A percentile compares a stretch with the other conserved stretches of the same genome.
Evolutionary conservation across 2,329 filamentous ascomycete genomes (phyloP).

Genomic region (Cercospora sp.): DNA sequence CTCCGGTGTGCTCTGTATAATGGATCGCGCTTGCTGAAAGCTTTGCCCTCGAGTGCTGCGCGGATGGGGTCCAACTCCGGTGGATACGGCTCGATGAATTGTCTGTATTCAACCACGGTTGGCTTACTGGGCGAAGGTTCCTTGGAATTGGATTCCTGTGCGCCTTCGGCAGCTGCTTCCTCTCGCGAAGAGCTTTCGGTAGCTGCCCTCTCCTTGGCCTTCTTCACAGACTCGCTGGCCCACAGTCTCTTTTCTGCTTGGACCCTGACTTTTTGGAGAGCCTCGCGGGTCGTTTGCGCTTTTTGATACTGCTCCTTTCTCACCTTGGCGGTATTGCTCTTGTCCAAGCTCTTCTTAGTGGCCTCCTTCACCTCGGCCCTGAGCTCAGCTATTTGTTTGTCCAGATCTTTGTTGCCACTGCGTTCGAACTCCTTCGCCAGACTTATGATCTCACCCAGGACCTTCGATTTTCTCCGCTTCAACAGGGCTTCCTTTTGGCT

Average conservation of each 20-base stretch:
- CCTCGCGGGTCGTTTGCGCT: background rate
- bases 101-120: slow-evolving; percentile 11
- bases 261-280: background rate
- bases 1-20: background rate
- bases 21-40: slow-evolving; percentile 11
- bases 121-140: background rate
- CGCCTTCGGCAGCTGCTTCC: background rate
- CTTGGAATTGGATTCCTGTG: background rate
- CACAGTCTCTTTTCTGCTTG: slow-evolving; percentile 26
- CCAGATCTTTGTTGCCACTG: slow-evolving; percentile 26
- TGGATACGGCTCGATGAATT: slow-evolving; percentile 28
- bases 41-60: slow-evolving; percentile 18
- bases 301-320: slow-evolving; percentile 9
- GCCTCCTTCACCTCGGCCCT: slow-evolving; percentile 11
- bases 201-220: slow-evolving; percentile 14
- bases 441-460: slow-evolving; percentile 27
- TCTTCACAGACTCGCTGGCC: slow-evolving; percentile 20
- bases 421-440: slow-evolving; percentile 22
- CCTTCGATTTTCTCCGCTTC: slow-evolving; percentile 16
- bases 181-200: background rate
- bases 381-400: slow-evolving; percentile 19
- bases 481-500: slow-evolving; percentile 23
- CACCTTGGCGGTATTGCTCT: slow-evolving; percentile 6
- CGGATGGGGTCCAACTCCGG: slow-evolving; percentile 14
- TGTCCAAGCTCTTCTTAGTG: slow-evolving; percentile 8